Evolutionary conservation across 495 filamentous ascomycete species (phyloP), one percentile per base, ranked within the genome.

Genomic region (Aspergillus cristatus): DNA sequence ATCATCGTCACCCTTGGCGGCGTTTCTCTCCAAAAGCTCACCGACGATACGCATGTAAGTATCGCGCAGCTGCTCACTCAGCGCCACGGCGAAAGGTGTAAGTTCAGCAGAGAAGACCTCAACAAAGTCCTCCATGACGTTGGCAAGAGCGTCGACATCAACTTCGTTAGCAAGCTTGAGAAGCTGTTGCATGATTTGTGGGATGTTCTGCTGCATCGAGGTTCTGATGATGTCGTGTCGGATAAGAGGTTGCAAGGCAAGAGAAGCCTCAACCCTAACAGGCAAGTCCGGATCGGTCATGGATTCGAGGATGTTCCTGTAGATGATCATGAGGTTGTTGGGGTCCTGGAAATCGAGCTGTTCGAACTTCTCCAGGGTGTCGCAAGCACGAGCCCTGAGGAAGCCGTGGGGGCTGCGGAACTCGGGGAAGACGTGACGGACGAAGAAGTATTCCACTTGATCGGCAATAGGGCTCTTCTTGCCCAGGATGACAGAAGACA

Each of bases 111-210:
- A 89, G 59, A 98, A 98, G 0, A 97, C 91, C 58, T 98, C 91
- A 35, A 98, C 91, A 56, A 97, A 97, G 50, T 98, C 93, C 57
- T 98, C 91, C 91, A 95, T 95, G n/a, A 95, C 88, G 48, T 94
- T 94, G n/a, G 88, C 86, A 14, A 95, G 61, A 13, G 88, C 86
- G 59, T 95, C 88, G 35, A 95, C 89, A 48, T 94, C 88, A 31
- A 87, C 87, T 62, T 95, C 88, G 53, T 95, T 95, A 17, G 91
- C 90, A 41, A 98, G 65, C 63, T 97, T 97, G 20, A 98, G 73
- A 12, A 98, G 68, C 60, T 97, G 88, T 62, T 98, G 91, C 91
- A 98, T 98, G 55, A 98, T 96, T 52, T 94, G 89, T n/a, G 93
- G 88, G 38, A 98, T 98, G 58, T 86, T 95, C 51, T 90, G 78